phyloP scores from a whole-genome alignment of 2,329 filamentous ascomycete species.

The Pestalotiopsis sp. region DNA sequence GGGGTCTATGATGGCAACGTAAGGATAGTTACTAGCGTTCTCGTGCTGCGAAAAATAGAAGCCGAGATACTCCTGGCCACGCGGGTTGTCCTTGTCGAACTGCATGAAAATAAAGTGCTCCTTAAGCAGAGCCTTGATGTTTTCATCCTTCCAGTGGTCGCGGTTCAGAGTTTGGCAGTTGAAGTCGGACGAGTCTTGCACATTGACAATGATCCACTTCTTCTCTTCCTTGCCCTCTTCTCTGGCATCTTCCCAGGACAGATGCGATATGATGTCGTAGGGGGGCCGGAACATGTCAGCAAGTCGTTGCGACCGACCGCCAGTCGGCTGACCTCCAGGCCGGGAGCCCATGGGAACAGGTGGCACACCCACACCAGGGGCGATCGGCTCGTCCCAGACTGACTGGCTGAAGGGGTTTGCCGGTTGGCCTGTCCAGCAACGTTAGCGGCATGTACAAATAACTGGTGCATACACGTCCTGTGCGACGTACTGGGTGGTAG shows the following conservation, averaged over 20 bases:
- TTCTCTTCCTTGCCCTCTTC: slow-evolving; percentile 82
- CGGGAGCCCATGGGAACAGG: slow-evolving; percentile 35
- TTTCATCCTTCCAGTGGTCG: slow-evolving; percentile 90
- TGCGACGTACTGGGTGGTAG: slow-evolving; percentile 29
- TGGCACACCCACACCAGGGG: slow-evolving; percentile 33
- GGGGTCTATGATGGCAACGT: slow-evolving; percentile 94
- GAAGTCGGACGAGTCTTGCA: slow-evolving; percentile 92
- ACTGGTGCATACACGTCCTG: slow-evolving; percentile 13
- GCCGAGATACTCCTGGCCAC: slow-evolving; percentile 79
- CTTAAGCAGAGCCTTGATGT: slow-evolving; percentile 76
- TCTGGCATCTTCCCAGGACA: slow-evolving; percentile 83
- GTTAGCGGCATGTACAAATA: background rate
- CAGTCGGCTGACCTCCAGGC: slow-evolving; percentile 29
- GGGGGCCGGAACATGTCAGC: slow-evolving; percentile 93
- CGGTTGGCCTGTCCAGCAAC: slow-evolving; percentile 13
- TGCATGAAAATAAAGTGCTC: slow-evolving; percentile 97
- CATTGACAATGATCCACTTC: slow-evolving; percentile 95
- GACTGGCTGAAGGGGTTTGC: slow-evolving; percentile 34
- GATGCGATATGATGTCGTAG: slow-evolving; percentile 81
- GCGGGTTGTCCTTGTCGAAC: slow-evolving; percentile 82
- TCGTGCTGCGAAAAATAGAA: slow-evolving; percentile 87
- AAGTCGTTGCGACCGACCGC: slow-evolving; percentile 75
- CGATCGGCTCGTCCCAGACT: slow-evolving; percentile 39
- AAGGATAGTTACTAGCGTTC: slow-evolving; percentile 87
- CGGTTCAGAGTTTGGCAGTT: slow-evolving; percentile 93